Evolutionary conservation across 805 yeast species (phyloP).

Genomic region (Kuraishia cidri): DNA sequence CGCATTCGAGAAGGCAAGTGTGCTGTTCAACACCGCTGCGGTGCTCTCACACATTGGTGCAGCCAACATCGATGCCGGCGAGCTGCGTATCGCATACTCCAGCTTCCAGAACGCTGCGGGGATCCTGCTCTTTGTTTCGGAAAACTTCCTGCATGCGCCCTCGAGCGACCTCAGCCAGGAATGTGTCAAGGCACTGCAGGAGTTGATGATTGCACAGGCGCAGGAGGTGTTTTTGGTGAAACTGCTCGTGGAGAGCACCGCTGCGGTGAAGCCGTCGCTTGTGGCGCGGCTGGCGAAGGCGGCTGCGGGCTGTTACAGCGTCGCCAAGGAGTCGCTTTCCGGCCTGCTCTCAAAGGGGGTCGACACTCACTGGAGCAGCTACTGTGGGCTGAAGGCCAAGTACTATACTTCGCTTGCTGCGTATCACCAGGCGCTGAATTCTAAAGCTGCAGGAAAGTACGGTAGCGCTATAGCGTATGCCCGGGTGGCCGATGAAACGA

Average conservation of each 20-base stretch:
- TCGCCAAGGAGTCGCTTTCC: constrained; percentile 36
- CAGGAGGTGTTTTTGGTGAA: constrained; percentile 76
- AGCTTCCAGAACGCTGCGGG: constrained; percentile 74
- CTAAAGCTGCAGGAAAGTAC: constrained; percentile 46
- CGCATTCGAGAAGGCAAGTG: constrained; percentile 85
- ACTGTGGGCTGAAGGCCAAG: constrained; percentile 38
- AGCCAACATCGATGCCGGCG: constrained; percentile 22
- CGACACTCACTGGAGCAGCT: constrained; percentile 38
- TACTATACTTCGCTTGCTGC: constrained; percentile 54
- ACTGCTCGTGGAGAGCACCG: constrained; percentile 38
- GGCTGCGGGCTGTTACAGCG: constrained; percentile 44
- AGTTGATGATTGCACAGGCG: constrained; percentile 75
- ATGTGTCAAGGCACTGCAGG: constrained; percentile 53
- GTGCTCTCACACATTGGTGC: constrained; percentile 44
- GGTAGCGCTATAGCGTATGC: constrained; percentile 74
- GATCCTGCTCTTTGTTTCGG: constrained; percentile 58
- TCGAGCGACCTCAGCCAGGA: constrained; percentile 66
- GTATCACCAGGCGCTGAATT: constrained; percentile 46
- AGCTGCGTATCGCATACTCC: constrained; percentile 51
- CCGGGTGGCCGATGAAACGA: constrained; percentile 37
- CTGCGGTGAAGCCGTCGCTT: constrained; percentile 49
- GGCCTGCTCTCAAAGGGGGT: constrained; percentile 17
- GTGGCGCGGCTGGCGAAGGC: constrained; percentile 69
- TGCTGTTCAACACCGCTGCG: constrained; percentile 72
- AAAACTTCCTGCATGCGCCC: constrained; percentile 85